Conservation (phyloP, 441 rosid species). For the Manihot esculenta region DNA sequence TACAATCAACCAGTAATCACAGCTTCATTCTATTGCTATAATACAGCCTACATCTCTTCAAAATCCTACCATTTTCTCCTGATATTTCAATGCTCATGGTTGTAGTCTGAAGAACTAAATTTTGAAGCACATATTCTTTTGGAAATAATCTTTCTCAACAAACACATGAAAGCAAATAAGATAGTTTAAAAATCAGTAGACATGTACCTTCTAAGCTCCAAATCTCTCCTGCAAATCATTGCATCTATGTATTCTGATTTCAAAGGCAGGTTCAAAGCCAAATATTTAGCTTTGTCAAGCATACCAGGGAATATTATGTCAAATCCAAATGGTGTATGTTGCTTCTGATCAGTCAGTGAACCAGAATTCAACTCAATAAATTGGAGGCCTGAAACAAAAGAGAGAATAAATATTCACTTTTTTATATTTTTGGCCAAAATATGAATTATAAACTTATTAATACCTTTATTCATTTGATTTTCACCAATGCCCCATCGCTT, state of each 20-base stretch:
- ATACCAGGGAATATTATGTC: conserved; percentile 76
- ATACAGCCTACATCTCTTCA: no score
- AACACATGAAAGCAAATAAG: neutral
- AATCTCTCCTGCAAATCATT: conserved; percentile 48
- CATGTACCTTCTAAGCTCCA: conserved; percentile 56
- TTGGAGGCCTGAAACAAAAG: conserved; percentile 50
- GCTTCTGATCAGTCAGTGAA: conserved; percentile 55
- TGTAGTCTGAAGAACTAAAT: neutral
- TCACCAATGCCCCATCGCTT: conserved; percentile 76
- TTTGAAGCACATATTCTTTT: neutral
- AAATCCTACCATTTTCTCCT: no score
- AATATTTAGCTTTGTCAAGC: conserved; percentile 61
- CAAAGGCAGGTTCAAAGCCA: conserved; percentile 65
- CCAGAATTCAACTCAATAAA: conserved; percentile 60
- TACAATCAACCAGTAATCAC: no score
- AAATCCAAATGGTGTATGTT: conserved; percentile 63
- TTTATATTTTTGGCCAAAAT: conserved; percentile 8
- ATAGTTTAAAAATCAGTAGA: conserved; percentile 7
- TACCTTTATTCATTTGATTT: conserved; percentile 60
- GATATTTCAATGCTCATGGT: neutral
- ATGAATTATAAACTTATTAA: conserved; percentile 1
- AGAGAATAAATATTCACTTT: conserved; percentile 6
- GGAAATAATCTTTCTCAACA: neutral
- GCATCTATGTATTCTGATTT: conserved; percentile 40
- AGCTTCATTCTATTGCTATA: no score